phyloP scores from a whole-genome alignment of 1,139 yeast genomes.

The Scheffersomyces stambukii region DNA sequence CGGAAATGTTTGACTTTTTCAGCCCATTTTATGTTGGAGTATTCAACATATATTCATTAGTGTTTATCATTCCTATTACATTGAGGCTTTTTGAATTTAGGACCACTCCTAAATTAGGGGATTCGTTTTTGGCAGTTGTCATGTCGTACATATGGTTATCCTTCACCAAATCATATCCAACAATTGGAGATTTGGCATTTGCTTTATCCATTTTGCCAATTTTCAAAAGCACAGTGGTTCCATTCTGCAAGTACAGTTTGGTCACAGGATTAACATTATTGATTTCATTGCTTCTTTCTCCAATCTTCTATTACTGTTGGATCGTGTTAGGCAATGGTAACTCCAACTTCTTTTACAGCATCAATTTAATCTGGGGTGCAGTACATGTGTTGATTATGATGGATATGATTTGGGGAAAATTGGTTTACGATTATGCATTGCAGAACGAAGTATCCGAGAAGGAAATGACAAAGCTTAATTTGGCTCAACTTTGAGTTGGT shows the following conservation, averaged over 20 bases:
- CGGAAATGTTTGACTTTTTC: constrained; percentile 91
- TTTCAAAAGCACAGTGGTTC: constrained; percentile 40
- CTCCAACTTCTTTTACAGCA: constrained; percentile 93
- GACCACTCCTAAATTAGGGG: constrained; percentile 18
- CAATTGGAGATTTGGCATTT: constrained; percentile 77
- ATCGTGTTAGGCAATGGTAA: constrained; percentile 92
- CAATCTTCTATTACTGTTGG: constrained; percentile 93
- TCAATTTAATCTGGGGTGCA: constrained; percentile 75
- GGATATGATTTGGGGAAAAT: constrained; percentile 80
- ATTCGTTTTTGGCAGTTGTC: constrained; percentile 66
- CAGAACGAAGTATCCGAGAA: constrained; percentile 21
- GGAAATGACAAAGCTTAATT: constrained; percentile 20
- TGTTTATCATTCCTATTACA: constrained; percentile 72
- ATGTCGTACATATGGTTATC: constrained; percentile 62
- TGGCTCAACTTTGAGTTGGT: constrained; percentile 48
- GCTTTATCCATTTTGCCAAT: constrained; percentile 60
- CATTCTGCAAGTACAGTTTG: constrained; percentile 30
- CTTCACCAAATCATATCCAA: constrained; percentile 82
- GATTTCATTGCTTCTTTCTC: constrained; percentile 52
- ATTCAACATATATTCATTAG: constrained; percentile 70
- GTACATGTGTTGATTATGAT: constrained; percentile 66
- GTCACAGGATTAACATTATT: constrained; percentile 37
- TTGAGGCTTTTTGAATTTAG: constrained; percentile 49
- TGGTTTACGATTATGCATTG: constrained; percentile 67
- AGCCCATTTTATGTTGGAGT: constrained; percentile 78